Evolutionary conservation across 805 yeast genomes (phyloP), one percentile per base, ranked within the genome.

Genomic region (Spathaspora gorwiae): DNA sequence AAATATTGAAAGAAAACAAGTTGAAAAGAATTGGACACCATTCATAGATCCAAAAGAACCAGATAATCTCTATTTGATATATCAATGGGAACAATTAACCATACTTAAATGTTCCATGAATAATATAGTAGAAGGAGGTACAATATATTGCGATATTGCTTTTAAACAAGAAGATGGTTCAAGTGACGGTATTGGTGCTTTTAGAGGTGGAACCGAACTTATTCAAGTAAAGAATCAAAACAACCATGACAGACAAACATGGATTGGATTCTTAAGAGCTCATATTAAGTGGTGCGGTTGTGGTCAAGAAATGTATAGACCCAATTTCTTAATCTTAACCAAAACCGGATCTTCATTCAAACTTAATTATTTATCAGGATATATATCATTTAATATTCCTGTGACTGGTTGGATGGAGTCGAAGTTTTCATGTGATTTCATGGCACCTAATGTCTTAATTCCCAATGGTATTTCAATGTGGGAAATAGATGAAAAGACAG

Each of bases 1-100:
- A 11, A 50, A 13, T 30, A 38, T n/a, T n/a, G 19, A 41, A 26
- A 14, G 46, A 29, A 41, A 35, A 37, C 8, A 24, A 40, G 15
- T 36, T 6, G 47, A 65, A 45, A 70, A 70, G 47, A 70, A 70
- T 51, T 70, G 75, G 75, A 64, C 72, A 9, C 75, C 75, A 0
- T 51, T 70, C 47, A 44, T 67, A 6, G 64, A 64, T 45, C 49
- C 49, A 32, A 31, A 31, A 2, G 61, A 57, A 31, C 72, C 68
- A 51, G 52, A 55, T 27, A 46, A 56, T 34, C 45, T 70, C 30
- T 56, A 60, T 45, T 54, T 66, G 12, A 60, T 68, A 6, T 65
- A 64, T 49, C 52, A 69, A 34, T 68, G 72, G 71, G 46, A 58
- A 7, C 49, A 55, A 19, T 50, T 67, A 36, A 59, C 54, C 39